Percentiles rank a stretch among this genome's conserved stretches.
These are phyloP conservation scores for Colletotrichum camelliae DNA, from an alignment of 2,329 filamentous ascomycete species.

Conservation along the genomic window DNA sequence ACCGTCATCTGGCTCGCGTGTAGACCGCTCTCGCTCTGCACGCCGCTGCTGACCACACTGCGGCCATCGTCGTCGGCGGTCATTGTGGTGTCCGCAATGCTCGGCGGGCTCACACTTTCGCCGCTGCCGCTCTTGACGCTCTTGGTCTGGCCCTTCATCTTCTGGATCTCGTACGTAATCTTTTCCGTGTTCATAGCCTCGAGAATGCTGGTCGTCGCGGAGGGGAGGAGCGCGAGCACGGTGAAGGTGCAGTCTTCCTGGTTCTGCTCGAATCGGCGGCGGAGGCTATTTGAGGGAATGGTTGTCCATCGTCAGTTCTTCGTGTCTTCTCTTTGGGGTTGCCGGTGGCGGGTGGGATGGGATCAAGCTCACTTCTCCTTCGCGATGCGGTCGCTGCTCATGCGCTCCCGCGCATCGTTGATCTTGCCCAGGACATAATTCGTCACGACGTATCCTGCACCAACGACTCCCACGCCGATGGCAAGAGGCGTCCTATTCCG, in stretches of 20 bases:
- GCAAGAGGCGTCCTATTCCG: constrained; percentile 91
- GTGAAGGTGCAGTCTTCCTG: constrained; percentile 99
- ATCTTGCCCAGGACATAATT: constrained; percentile 94
- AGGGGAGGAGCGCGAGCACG: constrained; percentile 92
- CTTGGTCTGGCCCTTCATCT: constrained; percentile 71
- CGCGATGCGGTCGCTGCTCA: constrained; percentile 94
- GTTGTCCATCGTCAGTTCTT: neutral
- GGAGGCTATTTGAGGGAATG: constrained; percentile 64
- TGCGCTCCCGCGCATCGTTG: constrained; percentile 90
- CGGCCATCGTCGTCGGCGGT: constrained; percentile 79
- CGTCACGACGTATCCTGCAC: constrained; percentile 88
- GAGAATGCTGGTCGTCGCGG: constrained; percentile 87
- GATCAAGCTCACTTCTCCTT: constrained; percentile 82
- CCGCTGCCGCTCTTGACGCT: constrained; percentile 54
- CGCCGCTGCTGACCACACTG: constrained; percentile 67
- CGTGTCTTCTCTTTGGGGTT: neutral
- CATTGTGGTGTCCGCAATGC: constrained; percentile 72
- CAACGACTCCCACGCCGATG: constrained; percentile 85
- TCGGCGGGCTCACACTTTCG: constrained; percentile 55
- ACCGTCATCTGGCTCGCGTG: constrained; percentile 79
- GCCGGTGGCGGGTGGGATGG: neutral
- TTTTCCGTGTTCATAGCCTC: constrained; percentile 89
- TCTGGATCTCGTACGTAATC: constrained; percentile 91
- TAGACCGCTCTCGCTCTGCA: constrained; percentile 81
- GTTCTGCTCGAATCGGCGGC: constrained; percentile 96